Evolutionary conservation across 2,329 filamentous ascomycete genomes (phyloP).

Genomic region (Penicillium sp.): DNA sequence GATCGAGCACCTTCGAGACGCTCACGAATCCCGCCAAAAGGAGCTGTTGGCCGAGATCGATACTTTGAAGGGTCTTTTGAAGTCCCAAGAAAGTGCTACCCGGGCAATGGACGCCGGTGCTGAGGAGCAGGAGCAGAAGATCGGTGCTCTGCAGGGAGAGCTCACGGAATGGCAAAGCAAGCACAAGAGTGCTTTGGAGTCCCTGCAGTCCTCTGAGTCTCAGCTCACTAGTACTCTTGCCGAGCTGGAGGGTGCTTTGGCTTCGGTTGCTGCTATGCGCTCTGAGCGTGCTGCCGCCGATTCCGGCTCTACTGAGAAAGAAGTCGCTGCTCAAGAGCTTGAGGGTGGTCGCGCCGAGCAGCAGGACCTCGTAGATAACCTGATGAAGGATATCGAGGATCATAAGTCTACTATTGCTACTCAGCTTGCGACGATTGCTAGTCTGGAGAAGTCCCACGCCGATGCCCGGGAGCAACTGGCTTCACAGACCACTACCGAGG

Average conservation of each 20-base stretch:
- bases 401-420: conserved; percentile 71
- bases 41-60: conserved; percentile 71
- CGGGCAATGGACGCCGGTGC: conserved; percentile 32
- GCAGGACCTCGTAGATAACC: conserved; percentile 55
- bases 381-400: conserved; percentile 75
- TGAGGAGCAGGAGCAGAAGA: conserved; percentile 53
- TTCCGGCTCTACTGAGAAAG: conserved; percentile 33
- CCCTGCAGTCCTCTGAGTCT: conserved; percentile 69
- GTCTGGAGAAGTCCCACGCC: conserved; percentile 70
- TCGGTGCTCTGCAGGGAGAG: conserved; percentile 67
- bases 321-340: conserved; percentile 44
- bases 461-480: conserved; percentile 66
- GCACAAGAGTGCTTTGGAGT: conserved; percentile 67
- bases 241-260: conserved; percentile 67
- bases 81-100: conserved; percentile 35
- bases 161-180: conserved; percentile 71
- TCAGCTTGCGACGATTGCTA: conserved; percentile 66
- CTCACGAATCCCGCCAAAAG: conserved; percentile 70
- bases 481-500: conserved; percentile 60
- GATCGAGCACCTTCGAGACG: conserved; percentile 69
- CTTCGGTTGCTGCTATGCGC: conserved; percentile 50
- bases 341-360: conserved; percentile 56
- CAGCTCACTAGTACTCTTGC: conserved; percentile 69
- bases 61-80: conserved; percentile 58
- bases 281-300: conserved; percentile 38